Evolutionary conservation across 2,329 filamentous ascomycete species (phyloP).

Genomic region (Sarocladium kiliense): DNA sequence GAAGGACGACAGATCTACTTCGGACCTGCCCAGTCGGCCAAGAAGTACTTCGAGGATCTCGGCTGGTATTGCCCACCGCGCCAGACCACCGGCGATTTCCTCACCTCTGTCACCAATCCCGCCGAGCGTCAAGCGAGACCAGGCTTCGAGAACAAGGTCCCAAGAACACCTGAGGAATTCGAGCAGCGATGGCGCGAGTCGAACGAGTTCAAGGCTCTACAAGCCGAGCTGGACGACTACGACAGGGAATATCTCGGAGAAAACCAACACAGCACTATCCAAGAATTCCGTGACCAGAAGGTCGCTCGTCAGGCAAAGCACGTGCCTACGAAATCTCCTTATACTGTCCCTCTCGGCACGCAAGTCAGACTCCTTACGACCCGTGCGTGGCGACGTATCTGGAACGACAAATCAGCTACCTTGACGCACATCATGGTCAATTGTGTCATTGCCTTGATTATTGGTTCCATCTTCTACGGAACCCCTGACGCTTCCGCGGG

Average conservation of each 20-base stretch:
- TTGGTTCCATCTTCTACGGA: constrained; percentile 56
- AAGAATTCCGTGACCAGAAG: constrained; percentile 42
- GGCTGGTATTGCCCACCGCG: constrained; percentile 64
- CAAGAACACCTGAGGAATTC: constrained; percentile 67
- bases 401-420: constrained; percentile 45
- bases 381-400: constrained; percentile 46
- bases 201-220: constrained; percentile 35
- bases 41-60: constrained; percentile 60
- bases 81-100: constrained; percentile 65
- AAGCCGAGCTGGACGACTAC: constrained; percentile 44
- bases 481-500: constrained; percentile 42
- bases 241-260: constrained; percentile 39
- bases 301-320: constrained; percentile 46
- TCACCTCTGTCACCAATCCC: constrained; percentile 64
- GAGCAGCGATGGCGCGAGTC: constrained; percentile 43
- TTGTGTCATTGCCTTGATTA: constrained; percentile 52
- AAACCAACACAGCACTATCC: constrained; percentile 29
- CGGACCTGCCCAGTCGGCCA: constrained; percentile 55
- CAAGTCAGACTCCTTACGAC: constrained; percentile 47
- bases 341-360: constrained; percentile 50
- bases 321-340: constrained; percentile 49
- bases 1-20: constrained; percentile 76
- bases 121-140: constrained; percentile 48
- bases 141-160: constrained; percentile 57
- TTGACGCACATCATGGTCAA: constrained; percentile 40